Conservation (phyloP, 352 stramenopile genomes). For the Plasmopara viticola region DNA sequence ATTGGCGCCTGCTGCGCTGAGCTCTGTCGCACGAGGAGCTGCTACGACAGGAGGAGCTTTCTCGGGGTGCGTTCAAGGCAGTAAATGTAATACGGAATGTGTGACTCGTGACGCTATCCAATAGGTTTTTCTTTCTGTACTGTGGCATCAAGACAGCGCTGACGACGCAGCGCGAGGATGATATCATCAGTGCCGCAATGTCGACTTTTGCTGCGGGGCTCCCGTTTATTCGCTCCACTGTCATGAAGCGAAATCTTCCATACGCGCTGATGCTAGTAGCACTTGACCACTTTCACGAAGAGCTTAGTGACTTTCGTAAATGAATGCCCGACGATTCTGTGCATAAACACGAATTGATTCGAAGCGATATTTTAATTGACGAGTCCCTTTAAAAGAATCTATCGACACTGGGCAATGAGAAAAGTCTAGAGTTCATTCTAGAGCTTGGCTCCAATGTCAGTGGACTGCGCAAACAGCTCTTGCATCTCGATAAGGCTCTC, state of each 20-base stretch:
- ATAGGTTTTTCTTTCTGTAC: constrained; percentile 74
- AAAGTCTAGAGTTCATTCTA: constrained; percentile 11
- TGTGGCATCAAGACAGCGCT: constrained; percentile 69
- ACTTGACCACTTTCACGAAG: constrained; percentile 78
- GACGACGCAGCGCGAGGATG: constrained; percentile 51
- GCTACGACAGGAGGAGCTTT: constrained; percentile 55
- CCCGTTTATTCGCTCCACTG: constrained; percentile 52
- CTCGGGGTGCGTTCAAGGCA: constrained; percentile 28
- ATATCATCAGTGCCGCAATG: constrained; percentile 55
- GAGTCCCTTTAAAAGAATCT: too few species aligned
- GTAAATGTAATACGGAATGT: neutral
- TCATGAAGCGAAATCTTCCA: constrained; percentile 69
- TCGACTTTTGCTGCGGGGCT: constrained; percentile 38
- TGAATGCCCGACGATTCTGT: constrained; percentile 3
- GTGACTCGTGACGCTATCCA: neutral
- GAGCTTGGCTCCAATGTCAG: constrained; percentile 34
- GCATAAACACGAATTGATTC: too few species aligned
- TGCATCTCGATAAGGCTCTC: constrained; percentile 78
- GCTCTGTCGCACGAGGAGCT: constrained; percentile 39
- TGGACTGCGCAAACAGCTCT: constrained; percentile 39
- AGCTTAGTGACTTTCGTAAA: constrained; percentile 57
- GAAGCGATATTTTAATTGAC: too few species aligned
- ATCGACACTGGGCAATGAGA: too few species aligned
- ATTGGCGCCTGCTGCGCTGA: constrained; percentile 39
- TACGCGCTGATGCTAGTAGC: constrained; percentile 73